phyloP scores from a whole-genome alignment of 805 yeast genomes.

The Zygotorulaspora florentina region DNA sequence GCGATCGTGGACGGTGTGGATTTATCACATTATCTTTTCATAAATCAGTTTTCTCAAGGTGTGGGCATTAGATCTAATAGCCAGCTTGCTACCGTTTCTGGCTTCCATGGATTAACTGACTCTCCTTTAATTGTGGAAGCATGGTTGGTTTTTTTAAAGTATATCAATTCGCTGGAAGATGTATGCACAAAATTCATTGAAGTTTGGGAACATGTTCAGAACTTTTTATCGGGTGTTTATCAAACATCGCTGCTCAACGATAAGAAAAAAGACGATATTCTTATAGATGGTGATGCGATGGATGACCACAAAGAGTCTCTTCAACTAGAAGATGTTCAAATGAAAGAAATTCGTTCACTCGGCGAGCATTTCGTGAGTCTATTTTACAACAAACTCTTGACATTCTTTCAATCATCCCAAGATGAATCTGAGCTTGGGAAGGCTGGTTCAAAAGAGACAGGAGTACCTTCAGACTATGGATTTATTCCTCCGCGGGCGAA shows the following conservation, averaged over 20 bases:
- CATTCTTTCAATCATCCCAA: conserved; percentile 37
- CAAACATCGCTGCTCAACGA: conserved; percentile 42
- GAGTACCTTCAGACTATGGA: conserved; percentile 40
- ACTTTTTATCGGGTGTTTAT: conserved; percentile 48
- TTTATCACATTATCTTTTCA: conserved; percentile 32
- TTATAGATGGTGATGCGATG: conserved; percentile 26
- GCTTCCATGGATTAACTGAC: conserved; percentile 41
- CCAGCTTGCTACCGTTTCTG: conserved; percentile 7
- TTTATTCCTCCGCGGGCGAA: conserved; percentile 65
- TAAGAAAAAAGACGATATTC: conserved; percentile 35
- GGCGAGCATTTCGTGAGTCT: conserved; percentile 39
- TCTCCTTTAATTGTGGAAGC: conserved; percentile 53
- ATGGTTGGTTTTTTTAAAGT: conserved; percentile 50
- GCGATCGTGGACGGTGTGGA: conserved; percentile 29
- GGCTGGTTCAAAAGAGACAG: conserved; percentile 22
- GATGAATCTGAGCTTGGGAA: conserved; percentile 8
- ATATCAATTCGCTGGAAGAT: conserved; percentile 40
- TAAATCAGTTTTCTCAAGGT: conserved; percentile 25
- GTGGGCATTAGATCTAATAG: conserved; percentile 5
- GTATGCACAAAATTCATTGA: conserved; percentile 41
- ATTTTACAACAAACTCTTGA: conserved; percentile 30
- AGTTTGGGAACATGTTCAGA: conserved; percentile 53
- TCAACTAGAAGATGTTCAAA: conserved; percentile 42
- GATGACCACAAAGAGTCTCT: conserved; percentile 39
- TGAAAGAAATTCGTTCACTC: conserved; percentile 37